Conservation (phyloP, 2,329 filamentous ascomycete genomes). For the Didymella glomerata region DNA sequence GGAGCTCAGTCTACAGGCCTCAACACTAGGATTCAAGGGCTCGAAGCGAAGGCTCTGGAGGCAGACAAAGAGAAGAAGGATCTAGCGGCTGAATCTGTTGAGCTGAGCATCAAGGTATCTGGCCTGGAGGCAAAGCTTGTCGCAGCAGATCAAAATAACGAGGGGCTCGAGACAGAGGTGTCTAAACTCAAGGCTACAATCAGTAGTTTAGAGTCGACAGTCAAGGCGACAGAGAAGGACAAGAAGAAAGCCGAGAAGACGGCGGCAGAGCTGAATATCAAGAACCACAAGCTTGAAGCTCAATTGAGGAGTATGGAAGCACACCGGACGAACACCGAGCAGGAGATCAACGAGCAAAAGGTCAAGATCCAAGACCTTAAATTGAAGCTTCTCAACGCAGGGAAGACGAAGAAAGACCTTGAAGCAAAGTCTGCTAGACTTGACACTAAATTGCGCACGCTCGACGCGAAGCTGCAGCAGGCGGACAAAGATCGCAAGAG, state of each 20-base stretch:
- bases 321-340: not conserved
- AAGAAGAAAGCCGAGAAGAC: not conserved
- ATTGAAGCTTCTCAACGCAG: no score
- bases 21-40: not conserved
- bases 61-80: not conserved
- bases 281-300: not conserved
- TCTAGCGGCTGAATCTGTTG: not conserved
- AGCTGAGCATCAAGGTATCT: not conserved
- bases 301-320: not conserved
- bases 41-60: not conserved
- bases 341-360: no score
- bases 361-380: no score
- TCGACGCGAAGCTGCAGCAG: not conserved
- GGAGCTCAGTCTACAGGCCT: not conserved
- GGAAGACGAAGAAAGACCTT: no score
- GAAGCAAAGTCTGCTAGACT: no score
- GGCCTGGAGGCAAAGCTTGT: not conserved
- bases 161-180: not conserved
- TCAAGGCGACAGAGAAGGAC: not conserved
- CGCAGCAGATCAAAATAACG: not conserved
- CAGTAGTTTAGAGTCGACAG: not conserved
- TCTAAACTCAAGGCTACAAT: not conserved
- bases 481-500: not conserved
- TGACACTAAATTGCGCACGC: no score
- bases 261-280: not conserved